Percentiles rank a stretch among this genome's conserved stretches.
phyloP scores from a whole-genome alignment of 805 yeast genomes.

The Kluyveromyces dobzhanskii region DNA sequence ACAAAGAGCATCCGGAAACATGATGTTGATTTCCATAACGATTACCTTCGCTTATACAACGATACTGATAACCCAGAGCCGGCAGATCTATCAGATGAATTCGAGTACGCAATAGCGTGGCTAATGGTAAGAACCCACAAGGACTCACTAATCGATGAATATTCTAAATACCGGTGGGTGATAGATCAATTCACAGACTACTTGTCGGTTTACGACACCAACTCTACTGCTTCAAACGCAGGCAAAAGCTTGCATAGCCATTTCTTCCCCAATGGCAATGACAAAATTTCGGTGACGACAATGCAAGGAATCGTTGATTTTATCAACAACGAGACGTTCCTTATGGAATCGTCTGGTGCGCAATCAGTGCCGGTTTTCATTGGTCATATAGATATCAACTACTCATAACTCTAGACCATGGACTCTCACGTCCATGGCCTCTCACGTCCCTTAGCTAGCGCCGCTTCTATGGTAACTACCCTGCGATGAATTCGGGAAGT shows the following conservation, averaged over 20 bases:
- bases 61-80: conserved; percentile 36
- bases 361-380: background rate
- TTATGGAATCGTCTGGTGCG: background rate
- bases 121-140: conserved; percentile 9
- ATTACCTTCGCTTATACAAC: conserved; percentile 41
- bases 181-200: background rate
- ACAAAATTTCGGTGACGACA: background rate
- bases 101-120: conserved; percentile 38
- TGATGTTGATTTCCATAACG: conserved; percentile 44
- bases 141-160: conserved; percentile 5
- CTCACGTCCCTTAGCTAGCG: too few relatives aligned
- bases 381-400: background rate
- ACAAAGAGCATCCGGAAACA: conserved; percentile 44
- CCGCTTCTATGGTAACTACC: too few relatives aligned
- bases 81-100: conserved; percentile 31
- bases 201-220: too few relatives aligned
- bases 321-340: background rate
- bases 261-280: conserved; percentile 5
- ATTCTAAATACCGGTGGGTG: conserved; percentile 15
- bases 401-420: background rate
- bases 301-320: background rate
- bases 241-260: background rate
- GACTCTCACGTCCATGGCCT: too few relatives aligned
- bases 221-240: background rate
- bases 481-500: too few relatives aligned